These are phyloP conservation scores for Phascolomyces articulosus DNA, from an alignment of 371 early-diverging fungal genomes.

Conservation along the genomic window DNA sequence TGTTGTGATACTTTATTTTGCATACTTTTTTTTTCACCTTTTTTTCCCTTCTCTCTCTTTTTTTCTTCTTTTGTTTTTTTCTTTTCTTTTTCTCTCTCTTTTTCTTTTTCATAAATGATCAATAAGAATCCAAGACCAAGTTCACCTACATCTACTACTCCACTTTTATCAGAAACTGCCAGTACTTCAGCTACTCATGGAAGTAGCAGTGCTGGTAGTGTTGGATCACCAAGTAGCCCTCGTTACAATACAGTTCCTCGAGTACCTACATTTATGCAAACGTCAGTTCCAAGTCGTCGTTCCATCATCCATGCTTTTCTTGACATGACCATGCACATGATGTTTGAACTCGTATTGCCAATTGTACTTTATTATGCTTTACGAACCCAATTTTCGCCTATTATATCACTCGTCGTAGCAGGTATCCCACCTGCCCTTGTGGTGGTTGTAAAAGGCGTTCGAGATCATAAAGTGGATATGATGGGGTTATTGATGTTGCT, in stretches of 20 bases:
- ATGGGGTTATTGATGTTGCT: constrained; percentile 49
- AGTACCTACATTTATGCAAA: constrained; percentile 43
- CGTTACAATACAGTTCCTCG: constrained; percentile 25
- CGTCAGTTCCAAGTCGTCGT: constrained; percentile 43
- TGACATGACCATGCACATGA: constrained; percentile 36
- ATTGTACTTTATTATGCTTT: constrained; percentile 47
- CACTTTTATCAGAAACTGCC: constrained; percentile 4
- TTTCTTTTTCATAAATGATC: neutral
- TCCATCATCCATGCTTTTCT: constrained; percentile 38
- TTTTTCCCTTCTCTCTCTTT: neutral
- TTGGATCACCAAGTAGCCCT: neutral
- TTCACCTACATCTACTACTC: constrained; percentile 15
- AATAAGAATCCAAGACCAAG: neutral
- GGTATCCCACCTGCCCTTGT: constrained; percentile 47
- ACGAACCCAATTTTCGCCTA: constrained; percentile 36
- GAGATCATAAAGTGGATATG: constrained; percentile 46
- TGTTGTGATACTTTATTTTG: neutral
- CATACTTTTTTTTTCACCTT: neutral
- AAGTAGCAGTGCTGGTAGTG: neutral
- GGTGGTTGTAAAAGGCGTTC: constrained; percentile 31
- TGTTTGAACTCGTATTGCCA: constrained; percentile 44
- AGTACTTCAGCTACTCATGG: neutral
- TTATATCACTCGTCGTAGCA: constrained; percentile 44
- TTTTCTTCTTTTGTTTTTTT: neutral
- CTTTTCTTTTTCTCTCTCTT: constrained; percentile 11